Conservation (phyloP, 306 rosid species). For the Cajanus cajan region DNA sequence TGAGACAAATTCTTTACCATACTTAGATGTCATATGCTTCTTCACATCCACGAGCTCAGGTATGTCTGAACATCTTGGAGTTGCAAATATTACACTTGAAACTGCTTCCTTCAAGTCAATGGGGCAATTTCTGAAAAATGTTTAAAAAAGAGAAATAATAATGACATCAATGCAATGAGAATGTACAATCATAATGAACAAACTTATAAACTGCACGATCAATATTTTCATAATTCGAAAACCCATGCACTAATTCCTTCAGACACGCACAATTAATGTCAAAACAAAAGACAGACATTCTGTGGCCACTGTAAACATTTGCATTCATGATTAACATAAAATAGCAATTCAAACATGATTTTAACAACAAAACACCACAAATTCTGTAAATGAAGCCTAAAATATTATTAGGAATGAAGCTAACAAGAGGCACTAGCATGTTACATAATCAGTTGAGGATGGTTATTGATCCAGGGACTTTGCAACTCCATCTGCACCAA, state of each 20-base stretch:
- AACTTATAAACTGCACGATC: slow-evolving; percentile 7
- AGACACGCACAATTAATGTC: slow-evolving; percentile 8
- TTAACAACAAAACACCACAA: neutral
- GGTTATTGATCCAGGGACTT: slow-evolving; percentile 6
- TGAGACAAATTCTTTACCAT: slow-evolving; percentile 80
- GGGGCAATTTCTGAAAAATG: slow-evolving; percentile 71
- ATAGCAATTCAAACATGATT: neutral
- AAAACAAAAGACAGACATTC: neutral
- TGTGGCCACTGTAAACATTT: neutral
- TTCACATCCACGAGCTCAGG: slow-evolving; percentile 81
- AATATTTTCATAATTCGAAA: neutral
- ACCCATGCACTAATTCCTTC: neutral
- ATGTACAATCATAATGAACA: slow-evolving; percentile 13
- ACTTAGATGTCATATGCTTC: slow-evolving; percentile 75
- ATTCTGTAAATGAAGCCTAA: neutral
- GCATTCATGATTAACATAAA: neutral
- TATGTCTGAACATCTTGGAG: slow-evolving; percentile 87
- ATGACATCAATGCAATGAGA: slow-evolving; percentile 18
- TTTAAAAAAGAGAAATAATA: neutral
- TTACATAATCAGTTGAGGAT: slow-evolving; percentile 6
- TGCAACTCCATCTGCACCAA: neutral
- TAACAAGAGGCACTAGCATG: neutral
- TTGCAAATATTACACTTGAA: slow-evolving; percentile 81
- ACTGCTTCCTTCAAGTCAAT: slow-evolving; percentile 93
- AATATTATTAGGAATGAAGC: slow-evolving; percentile 15